Base-by-base conservation (phyloP, 371 early-diverging fungal species). In the Mortierella sp. region DNA sequence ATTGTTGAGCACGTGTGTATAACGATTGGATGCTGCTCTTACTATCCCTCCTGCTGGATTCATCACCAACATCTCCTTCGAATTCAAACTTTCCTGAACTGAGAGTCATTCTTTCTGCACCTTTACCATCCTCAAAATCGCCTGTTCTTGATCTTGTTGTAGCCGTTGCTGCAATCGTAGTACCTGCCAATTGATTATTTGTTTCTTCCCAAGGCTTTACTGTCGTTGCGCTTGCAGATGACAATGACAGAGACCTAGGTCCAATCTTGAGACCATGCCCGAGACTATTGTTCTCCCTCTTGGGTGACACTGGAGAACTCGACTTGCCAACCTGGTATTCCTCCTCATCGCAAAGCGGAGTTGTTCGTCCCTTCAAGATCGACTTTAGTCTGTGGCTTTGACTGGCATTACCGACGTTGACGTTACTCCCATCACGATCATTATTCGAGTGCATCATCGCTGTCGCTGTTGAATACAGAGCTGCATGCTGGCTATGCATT, bases 11-110 rank as follows among this genome's bases (percentile, higher is more conserved):
- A 29, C 17, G 60, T 0, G 72, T 54, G n/a, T 56, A 31, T 26
- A 70, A 28, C n/a, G 72, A 72, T 28, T 67, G 51, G 23, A 73
- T 13, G 10, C 73, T 67, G 47, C 57, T 51, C 40, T 64, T 55
- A 23, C 35, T 58, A 2, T 54, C 51, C 34, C 55, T 51, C 29
- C 59, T 49, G 34, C 26, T 15, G 2, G 45, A 22, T 42, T 15
- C 23, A 26, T 17, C 35, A 22, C n/a, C 28, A 23, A 22, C 61
- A 17, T 3, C 49, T 57, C 42, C 31, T 42, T 55, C 15, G 54
- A 54, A 23, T 53, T 53, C 29, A 2, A 53, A 23, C 19, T 32
- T 17, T 34, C 17, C 22, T 2, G 15, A 32, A 34, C 10, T 56
- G 32, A 53, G 7, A 15, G 19, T 34, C 34, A 32, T 32, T 32